Evolutionary conservation across 2,329 filamentous ascomycete genomes (phyloP), one percentile per base, ranked within the genome.

Genomic region (Cladophialophora carrionii): DNA sequence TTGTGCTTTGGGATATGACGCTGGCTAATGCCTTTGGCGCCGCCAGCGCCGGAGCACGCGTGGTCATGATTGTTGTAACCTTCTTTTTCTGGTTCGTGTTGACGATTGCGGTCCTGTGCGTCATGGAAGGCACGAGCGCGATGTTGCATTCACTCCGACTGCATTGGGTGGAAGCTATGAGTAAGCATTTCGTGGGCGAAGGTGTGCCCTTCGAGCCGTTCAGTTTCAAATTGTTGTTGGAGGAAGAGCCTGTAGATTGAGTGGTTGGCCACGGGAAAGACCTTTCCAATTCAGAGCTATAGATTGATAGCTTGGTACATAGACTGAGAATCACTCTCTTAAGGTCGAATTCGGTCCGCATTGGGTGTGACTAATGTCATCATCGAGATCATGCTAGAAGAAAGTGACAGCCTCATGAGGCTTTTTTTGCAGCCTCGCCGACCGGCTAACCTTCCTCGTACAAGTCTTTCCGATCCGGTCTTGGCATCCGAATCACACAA

Each of bases 101-200:
- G 61, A 91, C 89, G 1, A 85, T 92, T 63, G 85, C 84, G 5
- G 89, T 97, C 70, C 82, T 97, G 32, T 94, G 95, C 72, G 87
- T 95, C 73, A 97, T 97, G 93, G 93, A 97, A 78, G 93, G 93
- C 70, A 96, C 94, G 34, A 94, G 90, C 79, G 93, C 93, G 73
- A 97, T 97, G 93, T 84, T 96, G 80, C 92, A 96, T 81, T 91
- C 89, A 66, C 85, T 97, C 72, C 87, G 93, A 83, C 82, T 97
- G 74, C 93, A 96, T 73, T 97, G 93, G 93, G 93, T 97, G 68
- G 94, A 97, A 79, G 94, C 93, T 20, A 97, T 97, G 87, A 96
- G 91, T 80, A 96, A 96, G 82, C 94, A 96, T 82, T 96, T 96
- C 78, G 88, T 96, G 76, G 95, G 95, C 74, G 90, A 91, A 65